Evolutionary conservation across 192 early-diverging fungal species (phyloP).

Genomic region (Coemansia reversa): DNA sequence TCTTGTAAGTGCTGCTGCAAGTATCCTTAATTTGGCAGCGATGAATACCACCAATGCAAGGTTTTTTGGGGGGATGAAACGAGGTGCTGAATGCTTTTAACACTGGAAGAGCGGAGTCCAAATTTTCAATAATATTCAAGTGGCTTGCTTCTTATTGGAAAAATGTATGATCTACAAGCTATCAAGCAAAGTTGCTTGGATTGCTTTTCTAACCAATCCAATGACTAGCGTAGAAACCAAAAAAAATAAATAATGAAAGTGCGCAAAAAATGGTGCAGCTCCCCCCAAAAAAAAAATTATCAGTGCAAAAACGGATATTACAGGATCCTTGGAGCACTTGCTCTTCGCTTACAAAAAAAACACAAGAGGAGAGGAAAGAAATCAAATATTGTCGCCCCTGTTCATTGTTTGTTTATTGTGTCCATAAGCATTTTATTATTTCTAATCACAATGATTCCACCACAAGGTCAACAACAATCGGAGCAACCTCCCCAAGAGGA

Average conservation of each 20-base stretch:
- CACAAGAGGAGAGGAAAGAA: too few species aligned
- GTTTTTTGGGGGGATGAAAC: not conserved
- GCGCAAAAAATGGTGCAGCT: too few species aligned
- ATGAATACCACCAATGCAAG: not conserved
- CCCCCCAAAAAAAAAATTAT: too few species aligned
- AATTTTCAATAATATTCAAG: not conserved
- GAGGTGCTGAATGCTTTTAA: not conserved
- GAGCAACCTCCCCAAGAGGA: slow-evolving; percentile 1
- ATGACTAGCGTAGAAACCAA: too few species aligned
- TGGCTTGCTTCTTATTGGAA: not conserved
- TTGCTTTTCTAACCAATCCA: too few species aligned
- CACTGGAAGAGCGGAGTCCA: not conserved
- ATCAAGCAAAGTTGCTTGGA: too few species aligned
- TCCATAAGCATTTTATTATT: not conserved
- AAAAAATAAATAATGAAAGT: too few species aligned
- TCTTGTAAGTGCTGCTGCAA: not conserved
- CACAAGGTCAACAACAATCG: not conserved
- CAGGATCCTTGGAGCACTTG: too few species aligned
- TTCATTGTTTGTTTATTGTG: not conserved
- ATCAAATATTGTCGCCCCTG: not conserved
- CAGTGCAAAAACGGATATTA: too few species aligned
- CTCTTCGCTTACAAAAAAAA: too few species aligned
- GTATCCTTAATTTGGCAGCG: not conserved
- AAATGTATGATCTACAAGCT: too few species aligned
- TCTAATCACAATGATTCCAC: not conserved